phyloP scores from a whole-genome alignment of 1,284 basidiomycete species.

The Grifola frondosa region DNA sequence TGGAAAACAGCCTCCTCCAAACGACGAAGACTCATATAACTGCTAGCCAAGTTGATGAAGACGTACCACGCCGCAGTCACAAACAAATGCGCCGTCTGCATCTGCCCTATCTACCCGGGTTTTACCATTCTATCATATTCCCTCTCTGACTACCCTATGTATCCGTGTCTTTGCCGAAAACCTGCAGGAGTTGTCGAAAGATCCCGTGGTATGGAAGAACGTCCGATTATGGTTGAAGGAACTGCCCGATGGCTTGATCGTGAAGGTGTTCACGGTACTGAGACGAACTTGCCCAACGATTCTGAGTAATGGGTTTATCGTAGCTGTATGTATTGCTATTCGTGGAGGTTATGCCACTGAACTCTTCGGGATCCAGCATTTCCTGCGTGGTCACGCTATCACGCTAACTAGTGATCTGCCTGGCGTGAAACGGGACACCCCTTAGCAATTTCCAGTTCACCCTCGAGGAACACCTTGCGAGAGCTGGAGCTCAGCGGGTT shows the following conservation, averaged over 20 bases:
- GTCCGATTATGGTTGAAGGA: slow-evolving; percentile 41
- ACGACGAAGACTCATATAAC: slow-evolving; percentile 30
- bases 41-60: slow-evolving; percentile 39
- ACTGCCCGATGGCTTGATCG: slow-evolving; percentile 53
- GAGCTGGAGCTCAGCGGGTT: slow-evolving; percentile 53
- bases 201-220: slow-evolving; percentile 39
- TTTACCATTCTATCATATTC: slow-evolving; percentile 35
- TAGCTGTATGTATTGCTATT: slow-evolving; percentile 41
- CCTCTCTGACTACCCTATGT: slow-evolving; percentile 49
- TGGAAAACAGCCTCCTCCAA: slow-evolving; percentile 23
- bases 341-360: slow-evolving; percentile 1
- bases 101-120: slow-evolving; percentile 49
- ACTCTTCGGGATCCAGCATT: slow-evolving; percentile 41
- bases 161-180: slow-evolving; percentile 51
- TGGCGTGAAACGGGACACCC: slow-evolving; percentile 53
- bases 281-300: slow-evolving; percentile 47
- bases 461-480: slow-evolving; percentile 39
- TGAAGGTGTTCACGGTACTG: slow-evolving; percentile 51
- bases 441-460: slow-evolving; percentile 37
- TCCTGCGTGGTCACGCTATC: slow-evolving; percentile 55
- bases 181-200: slow-evolving; percentile 40
- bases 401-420: slow-evolving; percentile 50
- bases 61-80: slow-evolving; percentile 33
- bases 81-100: slow-evolving; percentile 45
- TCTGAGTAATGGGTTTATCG: slow-evolving; percentile 53